These are phyloP conservation scores for Agastache rugosa DNA, from an alignment of 257 asterid genomes.

Conservation along the genomic window DNA sequence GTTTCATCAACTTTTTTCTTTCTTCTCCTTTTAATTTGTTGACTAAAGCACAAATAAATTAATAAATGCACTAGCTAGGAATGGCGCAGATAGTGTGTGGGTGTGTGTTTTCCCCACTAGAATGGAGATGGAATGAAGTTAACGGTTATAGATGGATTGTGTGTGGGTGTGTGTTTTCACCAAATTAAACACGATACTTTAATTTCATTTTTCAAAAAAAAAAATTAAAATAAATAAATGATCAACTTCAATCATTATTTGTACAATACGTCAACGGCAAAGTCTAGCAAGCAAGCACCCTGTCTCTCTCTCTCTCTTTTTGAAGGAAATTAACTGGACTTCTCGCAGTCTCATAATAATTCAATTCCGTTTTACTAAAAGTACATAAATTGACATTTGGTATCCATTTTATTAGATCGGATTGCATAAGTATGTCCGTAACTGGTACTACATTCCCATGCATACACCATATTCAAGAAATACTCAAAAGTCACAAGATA, in stretches of 20 bases:
- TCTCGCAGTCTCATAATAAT: too few species aligned
- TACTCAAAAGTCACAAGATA: not conserved
- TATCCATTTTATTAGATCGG: too few species aligned
- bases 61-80: not conserved
- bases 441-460: too few species aligned
- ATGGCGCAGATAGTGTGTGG: not conserved
- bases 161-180: not conserved
- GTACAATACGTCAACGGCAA: too few species aligned
- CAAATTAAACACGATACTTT: not conserved
- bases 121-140: not conserved
- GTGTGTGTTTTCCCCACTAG: constrained; percentile 5
- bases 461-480: too few species aligned
- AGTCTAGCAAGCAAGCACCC: too few species aligned
- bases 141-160: not conserved
- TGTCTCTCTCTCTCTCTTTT: too few species aligned
- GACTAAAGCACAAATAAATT: not conserved
- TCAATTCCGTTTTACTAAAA: too few species aligned
- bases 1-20: not conserved
- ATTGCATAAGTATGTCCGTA: too few species aligned
- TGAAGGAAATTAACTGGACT: too few species aligned
- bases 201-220: too few species aligned
- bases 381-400: too few species aligned
- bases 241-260: not conserved
- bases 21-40: constrained; percentile 10
- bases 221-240: not conserved